A percentile compares a stretch with the other conserved stretches of the same genome.
Evolutionary conservation across 108 stramenopile genomes (phyloP).

Genomic region (Aurantiochytrium sp.): DNA sequence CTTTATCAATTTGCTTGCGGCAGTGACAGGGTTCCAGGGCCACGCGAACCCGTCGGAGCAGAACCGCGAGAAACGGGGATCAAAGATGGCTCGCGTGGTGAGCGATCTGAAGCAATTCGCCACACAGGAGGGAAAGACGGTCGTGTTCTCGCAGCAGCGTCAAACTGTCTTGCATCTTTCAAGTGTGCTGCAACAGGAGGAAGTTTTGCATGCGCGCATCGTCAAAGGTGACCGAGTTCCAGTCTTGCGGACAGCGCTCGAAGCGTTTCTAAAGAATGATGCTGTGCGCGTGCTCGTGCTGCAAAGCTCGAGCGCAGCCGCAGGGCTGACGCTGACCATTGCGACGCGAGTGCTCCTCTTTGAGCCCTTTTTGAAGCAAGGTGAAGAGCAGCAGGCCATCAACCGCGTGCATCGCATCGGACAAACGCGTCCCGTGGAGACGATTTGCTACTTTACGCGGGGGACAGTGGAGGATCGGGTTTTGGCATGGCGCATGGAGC

Average conservation of each 20-base stretch:
- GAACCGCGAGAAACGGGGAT: slow-evolving; percentile 38
- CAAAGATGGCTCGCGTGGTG: slow-evolving; percentile 24
- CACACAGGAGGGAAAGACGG: slow-evolving; percentile 17
- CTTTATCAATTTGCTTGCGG: slow-evolving; percentile 23
- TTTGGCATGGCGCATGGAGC: background rate
- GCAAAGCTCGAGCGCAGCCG: slow-evolving; percentile 45
- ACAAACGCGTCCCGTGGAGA: background rate
- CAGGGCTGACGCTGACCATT: slow-evolving; percentile 54
- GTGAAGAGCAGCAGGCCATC: slow-evolving; percentile 56
- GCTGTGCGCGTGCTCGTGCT: slow-evolving; percentile 52
- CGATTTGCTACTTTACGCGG: background rate
- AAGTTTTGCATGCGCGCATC: slow-evolving; percentile 41
- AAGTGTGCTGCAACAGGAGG: slow-evolving; percentile 42
- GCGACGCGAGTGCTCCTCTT: slow-evolving; percentile 58
- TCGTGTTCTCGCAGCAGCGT: slow-evolving; percentile 51
- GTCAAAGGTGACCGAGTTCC: slow-evolving; percentile 42
- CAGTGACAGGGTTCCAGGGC: slow-evolving; percentile 23
- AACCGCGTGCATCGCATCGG: slow-evolving; percentile 45
- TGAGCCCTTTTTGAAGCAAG: slow-evolving; percentile 56
- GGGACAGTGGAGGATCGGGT: slow-evolving; percentile 19
- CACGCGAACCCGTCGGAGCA: slow-evolving; percentile 27
- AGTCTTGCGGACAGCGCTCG: slow-evolving; percentile 36
- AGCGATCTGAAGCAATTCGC: background rate
- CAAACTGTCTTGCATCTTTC: slow-evolving; percentile 36
- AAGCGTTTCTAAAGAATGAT: slow-evolving; percentile 47